Evolutionary conservation across 2,329 filamentous ascomycete species (phyloP), one percentile per base, ranked within the genome.

Genomic region (Aspergillus udagawae): DNA sequence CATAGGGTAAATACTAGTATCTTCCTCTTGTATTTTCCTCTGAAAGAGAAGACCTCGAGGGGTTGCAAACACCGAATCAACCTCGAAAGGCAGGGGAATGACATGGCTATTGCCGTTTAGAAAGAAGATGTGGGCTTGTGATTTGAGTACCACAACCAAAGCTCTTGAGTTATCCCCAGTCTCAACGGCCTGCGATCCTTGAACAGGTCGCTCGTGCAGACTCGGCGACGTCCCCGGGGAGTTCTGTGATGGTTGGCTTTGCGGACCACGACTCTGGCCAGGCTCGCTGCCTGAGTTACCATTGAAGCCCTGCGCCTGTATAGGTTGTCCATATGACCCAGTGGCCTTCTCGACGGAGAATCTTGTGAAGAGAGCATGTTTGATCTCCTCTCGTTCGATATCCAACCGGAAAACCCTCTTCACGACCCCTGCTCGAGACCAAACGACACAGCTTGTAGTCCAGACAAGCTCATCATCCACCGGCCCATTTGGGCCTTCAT

Each of bases 91-190:
- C 69, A 99, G 85, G 71, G 96, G 91, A 50, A 97, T 83, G 57
- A 96, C 85, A 81, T 99, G 90, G 69, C 85, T 94, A 35, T 91
- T 87, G 21, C 93, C 93, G 1, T 89, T 85, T 41, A 97, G 83
- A 71, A 95, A 97, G 79, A 92, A 95, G 63, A 99, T 86, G 70
- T 97, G 93, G 23, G 91, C 92, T 70, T 97, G 93, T 0, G 91
- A 92, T 75, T 90, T 92, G 63, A 99, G 84, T 64, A 97, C 89
- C 51, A 99, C 89, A 7, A 97, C 91, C 60, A 99, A 77, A 4
- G 93, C 92, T 67, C 87, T 70, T 67, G 78, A 70, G 62, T 68
- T 65, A 48, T 66, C 65, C 17, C 63, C 63, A 4, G 60, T 51
- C 25, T 65, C 60, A 48, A 58, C 52, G 27, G 67, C 58, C 38